phyloP scores from a whole-genome alignment of 306 rosid species.

The Oxytropis ochrocephala region DNA sequence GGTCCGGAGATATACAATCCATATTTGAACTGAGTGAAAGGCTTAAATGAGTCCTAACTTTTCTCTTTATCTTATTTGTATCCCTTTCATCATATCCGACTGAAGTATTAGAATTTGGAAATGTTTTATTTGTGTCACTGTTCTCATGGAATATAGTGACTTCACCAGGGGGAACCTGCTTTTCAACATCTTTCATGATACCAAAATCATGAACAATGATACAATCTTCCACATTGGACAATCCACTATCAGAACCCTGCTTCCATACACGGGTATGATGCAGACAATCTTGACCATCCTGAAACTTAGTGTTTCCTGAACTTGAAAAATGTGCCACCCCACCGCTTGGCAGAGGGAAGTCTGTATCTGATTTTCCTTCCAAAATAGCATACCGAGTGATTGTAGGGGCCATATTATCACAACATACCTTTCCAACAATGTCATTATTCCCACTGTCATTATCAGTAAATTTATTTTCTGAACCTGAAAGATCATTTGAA shows the following conservation, averaged over 20 bases:
- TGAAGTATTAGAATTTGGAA: slow-evolving; percentile 25
- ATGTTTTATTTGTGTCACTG: slow-evolving; percentile 20
- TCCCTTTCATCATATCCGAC: slow-evolving; percentile 32
- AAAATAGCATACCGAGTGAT: slow-evolving; percentile 18
- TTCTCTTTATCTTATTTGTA: slow-evolving; percentile 27
- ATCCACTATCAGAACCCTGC: slow-evolving; percentile 27
- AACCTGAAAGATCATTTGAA: slow-evolving; percentile 23
- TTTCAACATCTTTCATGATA: slow-evolving; percentile 17
- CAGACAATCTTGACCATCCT: slow-evolving; percentile 29
- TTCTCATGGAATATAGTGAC: slow-evolving; percentile 31
- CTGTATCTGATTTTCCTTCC: slow-evolving; percentile 31
- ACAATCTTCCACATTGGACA: slow-evolving; percentile 28
- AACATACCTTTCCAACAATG: slow-evolving; percentile 16
- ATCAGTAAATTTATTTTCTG: slow-evolving; percentile 28
- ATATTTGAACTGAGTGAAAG: slow-evolving; percentile 26
- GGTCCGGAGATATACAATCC: slow-evolving; percentile 25
- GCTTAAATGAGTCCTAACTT: slow-evolving; percentile 28
- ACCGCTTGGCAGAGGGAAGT: slow-evolving; percentile 23
- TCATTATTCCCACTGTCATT: slow-evolving; percentile 29
- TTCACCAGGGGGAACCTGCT: slow-evolving; percentile 26
- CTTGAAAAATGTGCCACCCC: slow-evolving; percentile 25
- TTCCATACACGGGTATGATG: slow-evolving; percentile 24
- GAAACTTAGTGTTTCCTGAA: slow-evolving; percentile 31
- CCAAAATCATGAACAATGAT: slow-evolving; percentile 22
- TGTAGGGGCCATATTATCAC: slow-evolving; percentile 20